These are phyloP conservation scores for Bacidia rubella DNA, from an alignment of 495 filamentous ascomycete species.

Conservation along the genomic window DNA sequence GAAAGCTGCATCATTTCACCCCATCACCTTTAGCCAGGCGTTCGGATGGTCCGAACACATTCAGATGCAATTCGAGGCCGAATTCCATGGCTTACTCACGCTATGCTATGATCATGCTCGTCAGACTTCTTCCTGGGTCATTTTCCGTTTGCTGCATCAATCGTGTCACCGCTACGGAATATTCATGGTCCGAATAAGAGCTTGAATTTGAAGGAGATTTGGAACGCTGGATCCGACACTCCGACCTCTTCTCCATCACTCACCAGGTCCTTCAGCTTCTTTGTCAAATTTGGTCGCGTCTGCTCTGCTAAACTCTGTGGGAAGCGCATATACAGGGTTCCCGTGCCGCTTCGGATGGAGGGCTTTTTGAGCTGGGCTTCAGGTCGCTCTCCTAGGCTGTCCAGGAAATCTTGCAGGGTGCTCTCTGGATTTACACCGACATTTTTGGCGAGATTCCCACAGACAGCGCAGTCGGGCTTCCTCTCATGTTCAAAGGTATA, in stretches of 20 bases:
- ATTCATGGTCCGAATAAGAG: conserved; percentile 31
- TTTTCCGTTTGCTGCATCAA: neutral
- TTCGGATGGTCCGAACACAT: too few species aligned
- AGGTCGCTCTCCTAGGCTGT: conserved; percentile 65
- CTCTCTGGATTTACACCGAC: conserved; percentile 53
- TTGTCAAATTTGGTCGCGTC: conserved; percentile 67
- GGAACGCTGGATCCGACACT: conserved; percentile 72
- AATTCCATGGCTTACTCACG: neutral
- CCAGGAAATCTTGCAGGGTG: conserved; percentile 77
- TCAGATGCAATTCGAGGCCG: neutral
- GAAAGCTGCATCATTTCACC: neutral
- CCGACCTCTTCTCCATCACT: conserved; percentile 58
- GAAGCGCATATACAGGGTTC: conserved; percentile 78
- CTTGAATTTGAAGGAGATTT: conserved; percentile 57
- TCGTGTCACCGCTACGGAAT: neutral
- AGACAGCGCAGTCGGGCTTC: conserved; percentile 90
- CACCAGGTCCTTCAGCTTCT: conserved; percentile 55
- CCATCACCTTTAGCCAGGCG: conserved; percentile 4
- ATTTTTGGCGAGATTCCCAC: conserved; percentile 64
- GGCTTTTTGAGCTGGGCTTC: conserved; percentile 87
- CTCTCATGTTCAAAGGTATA: conserved; percentile 89
- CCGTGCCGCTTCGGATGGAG: conserved; percentile 64
- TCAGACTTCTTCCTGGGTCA: neutral
- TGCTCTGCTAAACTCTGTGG: conserved; percentile 68
- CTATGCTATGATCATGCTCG: neutral